phyloP scores from a whole-genome alignment of 2,329 filamentous ascomycete species.

The Colletotrichum ledebouriae region DNA sequence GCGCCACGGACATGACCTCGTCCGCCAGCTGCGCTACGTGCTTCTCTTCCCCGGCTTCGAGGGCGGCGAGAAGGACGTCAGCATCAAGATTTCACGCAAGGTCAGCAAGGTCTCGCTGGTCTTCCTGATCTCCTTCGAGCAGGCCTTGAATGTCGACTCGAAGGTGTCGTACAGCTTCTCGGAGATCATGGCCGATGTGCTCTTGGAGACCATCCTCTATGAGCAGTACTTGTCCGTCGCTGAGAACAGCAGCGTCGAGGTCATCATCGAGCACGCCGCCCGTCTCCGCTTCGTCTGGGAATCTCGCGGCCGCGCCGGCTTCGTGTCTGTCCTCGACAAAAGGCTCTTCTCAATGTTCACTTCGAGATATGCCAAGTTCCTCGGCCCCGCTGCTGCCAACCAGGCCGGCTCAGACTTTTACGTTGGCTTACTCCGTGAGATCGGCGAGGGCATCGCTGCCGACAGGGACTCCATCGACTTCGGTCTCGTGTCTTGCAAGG shows the following conservation, averaged over 20 bases:
- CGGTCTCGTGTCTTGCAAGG: slow-evolving; percentile 53
- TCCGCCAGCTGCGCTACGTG: slow-evolving; percentile 62
- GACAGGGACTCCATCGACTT: slow-evolving; percentile 53
- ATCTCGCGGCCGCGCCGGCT: slow-evolving; percentile 52
- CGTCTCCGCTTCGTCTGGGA: slow-evolving; percentile 54
- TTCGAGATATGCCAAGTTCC: slow-evolving; percentile 48
- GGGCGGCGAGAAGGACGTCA: slow-evolving; percentile 44
- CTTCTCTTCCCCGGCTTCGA: slow-evolving; percentile 60
- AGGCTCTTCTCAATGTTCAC: slow-evolving; percentile 56
- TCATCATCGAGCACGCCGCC: slow-evolving; percentile 54
- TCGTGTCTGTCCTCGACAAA: slow-evolving; percentile 53
- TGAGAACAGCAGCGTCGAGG: slow-evolving; percentile 47
- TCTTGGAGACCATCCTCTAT: slow-evolving; percentile 55
- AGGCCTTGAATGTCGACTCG: slow-evolving; percentile 52
- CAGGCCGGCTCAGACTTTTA: slow-evolving; percentile 56
- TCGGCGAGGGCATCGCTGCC: slow-evolving; percentile 50
- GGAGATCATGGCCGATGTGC: slow-evolving; percentile 55
- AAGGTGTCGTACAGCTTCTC: slow-evolving; percentile 53
- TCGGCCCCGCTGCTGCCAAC: slow-evolving; percentile 45
- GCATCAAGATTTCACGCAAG: slow-evolving; percentile 54
- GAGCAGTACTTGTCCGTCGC: slow-evolving; percentile 51
- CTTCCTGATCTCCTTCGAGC: slow-evolving; percentile 61
- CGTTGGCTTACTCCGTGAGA: slow-evolving; percentile 54
- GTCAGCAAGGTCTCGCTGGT: slow-evolving; percentile 56
- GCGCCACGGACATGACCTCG: slow-evolving; percentile 52